Conservation (phyloP, 306 rosid genomes). For the Mucuna pruriens region DNA sequence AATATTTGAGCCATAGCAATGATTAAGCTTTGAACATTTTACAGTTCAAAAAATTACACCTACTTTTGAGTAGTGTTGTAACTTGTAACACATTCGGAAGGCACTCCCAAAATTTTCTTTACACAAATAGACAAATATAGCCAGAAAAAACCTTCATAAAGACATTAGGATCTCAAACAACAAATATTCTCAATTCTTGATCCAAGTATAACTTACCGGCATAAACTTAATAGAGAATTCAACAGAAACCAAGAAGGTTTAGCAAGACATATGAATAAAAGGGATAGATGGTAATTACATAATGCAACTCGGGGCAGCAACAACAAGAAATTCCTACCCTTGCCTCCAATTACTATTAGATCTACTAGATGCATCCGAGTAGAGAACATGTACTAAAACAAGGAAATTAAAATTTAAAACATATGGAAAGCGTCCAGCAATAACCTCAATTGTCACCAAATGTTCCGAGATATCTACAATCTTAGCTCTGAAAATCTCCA, state of each 20-base stretch:
- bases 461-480: constrained; percentile 80
- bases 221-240: constrained; percentile 18
- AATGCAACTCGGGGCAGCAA: constrained; percentile 11
- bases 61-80: background rate
- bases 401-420: background rate
- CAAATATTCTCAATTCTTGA: background rate
- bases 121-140: background rate
- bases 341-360: constrained; percentile 8
- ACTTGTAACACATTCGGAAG: no score
- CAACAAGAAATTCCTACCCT: background rate
- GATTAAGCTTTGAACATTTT: background rate
- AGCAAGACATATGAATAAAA: background rate
- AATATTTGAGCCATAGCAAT: constrained; percentile 3
- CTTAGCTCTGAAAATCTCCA: constrained; percentile 73
- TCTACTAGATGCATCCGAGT: background rate
- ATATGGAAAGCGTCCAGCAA: constrained; percentile 9
- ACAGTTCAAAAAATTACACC: background rate
- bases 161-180: constrained; percentile 20
- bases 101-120: background rate
- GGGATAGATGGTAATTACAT: background rate
- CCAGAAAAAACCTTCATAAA: background rate
- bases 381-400: background rate
- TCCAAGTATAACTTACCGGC: background rate
- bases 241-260: background rate
- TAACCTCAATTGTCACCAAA: constrained; percentile 77